These are phyloP conservation scores for Halenospora varia DNA, from an alignment of 495 filamentous ascomycete species.

Conservation along the genomic window DNA sequence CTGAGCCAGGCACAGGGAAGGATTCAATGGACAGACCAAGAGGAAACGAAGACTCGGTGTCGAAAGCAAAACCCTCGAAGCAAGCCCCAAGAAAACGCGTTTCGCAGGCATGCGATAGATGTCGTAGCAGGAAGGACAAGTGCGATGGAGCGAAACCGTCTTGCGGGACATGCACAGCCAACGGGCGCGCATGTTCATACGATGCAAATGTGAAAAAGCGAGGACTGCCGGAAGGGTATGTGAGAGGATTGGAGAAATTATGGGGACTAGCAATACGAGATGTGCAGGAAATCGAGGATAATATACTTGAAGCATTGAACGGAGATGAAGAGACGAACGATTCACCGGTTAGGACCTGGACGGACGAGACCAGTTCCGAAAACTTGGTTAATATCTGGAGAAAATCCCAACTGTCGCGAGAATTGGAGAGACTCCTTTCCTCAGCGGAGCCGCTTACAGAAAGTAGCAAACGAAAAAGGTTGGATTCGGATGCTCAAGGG, in stretches of 20 bases:
- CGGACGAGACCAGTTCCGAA: slow-evolving; percentile 46
- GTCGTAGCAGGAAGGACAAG: slow-evolving; percentile 84
- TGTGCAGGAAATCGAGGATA: slow-evolving; percentile 17
- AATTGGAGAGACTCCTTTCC: slow-evolving; percentile 53
- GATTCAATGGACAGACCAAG: neutral
- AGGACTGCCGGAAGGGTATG: slow-evolving; percentile 62
- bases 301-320: slow-evolving; percentile 14
- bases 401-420: slow-evolving; percentile 45
- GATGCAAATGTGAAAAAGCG: slow-evolving; percentile 68
- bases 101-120: slow-evolving; percentile 83
- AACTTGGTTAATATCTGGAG: slow-evolving; percentile 56
- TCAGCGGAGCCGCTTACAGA: slow-evolving; percentile 22
- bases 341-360: slow-evolving; percentile 30
- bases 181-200: slow-evolving; percentile 61
- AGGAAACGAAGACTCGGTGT: neutral
- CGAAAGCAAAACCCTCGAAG: slow-evolving; percentile 12
- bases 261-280: slow-evolving; percentile 33
- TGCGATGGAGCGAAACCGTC: slow-evolving; percentile 75
- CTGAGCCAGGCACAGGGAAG: neutral
- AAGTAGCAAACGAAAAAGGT: slow-evolving; percentile 25
- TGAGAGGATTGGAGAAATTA: slow-evolving; percentile 52
- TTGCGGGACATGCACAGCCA: slow-evolving; percentile 59
- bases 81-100: slow-evolving; percentile 20
- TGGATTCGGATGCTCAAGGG: slow-evolving; percentile 31
- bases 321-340: slow-evolving; percentile 10